These are phyloP conservation scores for Plasmopara halstedii DNA, from an alignment of 352 stramenopile genomes.

Conservation along the genomic window DNA sequence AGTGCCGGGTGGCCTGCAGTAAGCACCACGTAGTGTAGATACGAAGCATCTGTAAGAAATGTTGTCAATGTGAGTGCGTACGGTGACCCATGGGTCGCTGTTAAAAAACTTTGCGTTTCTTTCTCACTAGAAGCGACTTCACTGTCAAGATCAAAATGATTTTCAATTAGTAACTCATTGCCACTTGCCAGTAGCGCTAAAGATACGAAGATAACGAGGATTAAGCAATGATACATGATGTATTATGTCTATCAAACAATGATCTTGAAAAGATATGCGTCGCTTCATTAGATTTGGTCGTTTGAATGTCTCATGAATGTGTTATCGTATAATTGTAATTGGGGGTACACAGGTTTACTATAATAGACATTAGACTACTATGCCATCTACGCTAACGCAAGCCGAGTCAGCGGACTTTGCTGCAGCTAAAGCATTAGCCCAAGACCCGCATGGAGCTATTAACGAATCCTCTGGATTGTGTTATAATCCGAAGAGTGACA, in stretches of 20 bases:
- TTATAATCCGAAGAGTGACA: constrained; percentile 3
- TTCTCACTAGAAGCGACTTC: constrained; percentile 2
- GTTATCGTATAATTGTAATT: neutral
- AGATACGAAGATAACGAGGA: neutral
- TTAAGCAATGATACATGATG: constrained; percentile 1
- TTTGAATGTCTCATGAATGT: constrained; percentile 1
- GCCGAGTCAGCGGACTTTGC: constrained; percentile 66
- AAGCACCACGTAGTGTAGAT: constrained; percentile 68
- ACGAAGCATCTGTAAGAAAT: constrained; percentile 57
- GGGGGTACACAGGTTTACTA: neutral
- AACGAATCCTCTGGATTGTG: neutral
- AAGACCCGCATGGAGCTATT: constrained; percentile 18
- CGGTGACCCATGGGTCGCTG: constrained; percentile 31
- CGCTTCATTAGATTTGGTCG: constrained; percentile 8
- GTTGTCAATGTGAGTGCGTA: constrained; percentile 59
- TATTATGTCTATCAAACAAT: neutral
- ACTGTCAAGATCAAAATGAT: neutral
- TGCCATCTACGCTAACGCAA: constrained; percentile 34
- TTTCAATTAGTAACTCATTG: neutral
- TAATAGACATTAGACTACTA: constrained; percentile 8
- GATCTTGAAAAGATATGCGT: constrained; percentile 9
- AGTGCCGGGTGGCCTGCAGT: constrained; percentile 27
- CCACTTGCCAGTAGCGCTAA: constrained; percentile 2
- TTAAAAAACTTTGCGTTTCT: constrained; percentile 41
- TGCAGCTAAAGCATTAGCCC: constrained; percentile 27